Conservation (phyloP, 2,329 filamentous ascomycete genomes). For the Colletotrichum sp. region DNA sequence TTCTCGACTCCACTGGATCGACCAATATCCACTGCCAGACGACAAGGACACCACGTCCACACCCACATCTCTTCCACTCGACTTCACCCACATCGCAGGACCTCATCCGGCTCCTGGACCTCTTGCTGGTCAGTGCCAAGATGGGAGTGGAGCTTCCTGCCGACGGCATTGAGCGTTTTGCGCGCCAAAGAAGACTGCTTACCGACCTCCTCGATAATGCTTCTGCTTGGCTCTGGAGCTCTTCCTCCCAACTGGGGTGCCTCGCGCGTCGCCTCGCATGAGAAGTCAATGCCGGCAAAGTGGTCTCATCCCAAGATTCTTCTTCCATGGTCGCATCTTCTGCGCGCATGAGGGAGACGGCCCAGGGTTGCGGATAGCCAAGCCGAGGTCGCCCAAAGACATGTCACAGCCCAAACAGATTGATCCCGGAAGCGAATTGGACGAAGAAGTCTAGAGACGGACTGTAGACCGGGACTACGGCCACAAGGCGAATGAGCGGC, state of each 20-base stretch:
- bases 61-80: neutral
- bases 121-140: neutral
- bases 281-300: slow-evolving; percentile 4
- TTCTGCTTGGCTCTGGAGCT: neutral
- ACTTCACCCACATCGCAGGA: slow-evolving; percentile 5
- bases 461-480: neutral
- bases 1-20: slow-evolving; percentile 15
- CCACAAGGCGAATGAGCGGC: neutral
- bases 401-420: neutral
- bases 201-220: neutral
- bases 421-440: neutral
- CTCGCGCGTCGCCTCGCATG: neutral
- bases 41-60: neutral
- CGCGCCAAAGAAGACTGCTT: neutral
- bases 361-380: neutral
- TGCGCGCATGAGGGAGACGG: neutral
- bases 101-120: neutral
- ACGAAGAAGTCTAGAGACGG: neutral
- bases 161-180: slow-evolving; percentile 1
- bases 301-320: neutral
- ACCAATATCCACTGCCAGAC: slow-evolving; percentile 12
- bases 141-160: neutral
- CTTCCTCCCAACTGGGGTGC: neutral
- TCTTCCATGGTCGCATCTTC: neutral
- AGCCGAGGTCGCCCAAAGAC: neutral